Evolutionary conservation across 1,284 basidiomycete genomes (phyloP).

Genomic region (Pseudozyma tsukubaensis): DNA sequence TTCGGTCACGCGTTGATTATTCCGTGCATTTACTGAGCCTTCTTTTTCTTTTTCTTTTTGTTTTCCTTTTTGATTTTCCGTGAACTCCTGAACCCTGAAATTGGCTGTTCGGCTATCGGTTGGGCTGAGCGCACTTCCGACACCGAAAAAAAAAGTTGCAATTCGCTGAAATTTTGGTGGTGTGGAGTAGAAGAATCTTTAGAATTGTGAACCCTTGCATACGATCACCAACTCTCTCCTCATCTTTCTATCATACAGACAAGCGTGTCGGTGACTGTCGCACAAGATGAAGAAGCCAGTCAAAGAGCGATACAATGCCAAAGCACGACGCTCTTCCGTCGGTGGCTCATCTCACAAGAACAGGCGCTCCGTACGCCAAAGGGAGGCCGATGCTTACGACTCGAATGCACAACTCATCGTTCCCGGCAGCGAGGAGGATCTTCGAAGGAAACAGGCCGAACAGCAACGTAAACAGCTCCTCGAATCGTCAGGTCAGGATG

Average conservation of each 20-base stretch:
- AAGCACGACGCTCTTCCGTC: conserved; percentile 60
- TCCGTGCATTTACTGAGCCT: too few species aligned
- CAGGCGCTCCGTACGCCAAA: conserved; percentile 52
- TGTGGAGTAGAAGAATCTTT: too few species aligned
- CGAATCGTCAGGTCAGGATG: conserved; percentile 51
- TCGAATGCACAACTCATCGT: conserved; percentile 63
- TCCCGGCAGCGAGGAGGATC: conserved; percentile 49
- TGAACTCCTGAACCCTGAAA: too few species aligned
- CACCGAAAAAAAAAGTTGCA: too few species aligned
- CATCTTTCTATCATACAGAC: background rate
- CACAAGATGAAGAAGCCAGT: conserved; percentile 45
- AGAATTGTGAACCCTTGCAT: background rate
- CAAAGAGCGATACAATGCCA: conserved; percentile 65
- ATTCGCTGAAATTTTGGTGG: too few species aligned
- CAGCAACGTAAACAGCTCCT: conserved; percentile 50
- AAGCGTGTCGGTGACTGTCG: background rate
- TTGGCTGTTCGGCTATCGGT: too few species aligned
- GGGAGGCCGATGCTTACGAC: conserved; percentile 44
- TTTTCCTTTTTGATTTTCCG: too few species aligned
- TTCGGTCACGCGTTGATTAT: too few species aligned
- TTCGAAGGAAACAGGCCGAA: conserved; percentile 35
- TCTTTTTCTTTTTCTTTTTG: too few species aligned
- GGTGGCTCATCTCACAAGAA: conserved; percentile 67
- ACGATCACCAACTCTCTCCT: conserved; percentile 1
- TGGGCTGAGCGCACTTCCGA: too few species aligned